Evolutionary conservation across 768 basidiomycete genomes (phyloP).

Genomic region (Candolleomyces eurysporus): DNA sequence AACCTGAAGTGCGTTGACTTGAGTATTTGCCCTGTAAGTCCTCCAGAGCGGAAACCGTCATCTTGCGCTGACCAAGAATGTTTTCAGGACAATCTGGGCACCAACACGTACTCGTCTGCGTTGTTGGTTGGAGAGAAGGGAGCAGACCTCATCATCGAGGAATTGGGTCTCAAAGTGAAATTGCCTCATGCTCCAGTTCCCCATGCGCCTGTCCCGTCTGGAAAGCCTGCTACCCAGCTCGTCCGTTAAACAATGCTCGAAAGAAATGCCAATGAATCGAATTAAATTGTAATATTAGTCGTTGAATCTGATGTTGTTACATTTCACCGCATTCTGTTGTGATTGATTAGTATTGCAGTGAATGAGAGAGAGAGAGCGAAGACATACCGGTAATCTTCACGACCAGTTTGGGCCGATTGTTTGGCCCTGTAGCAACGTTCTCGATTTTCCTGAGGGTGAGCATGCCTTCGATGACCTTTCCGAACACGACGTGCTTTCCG

Average conservation of each 20-base stretch:
- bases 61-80: slow-evolving; percentile 1
- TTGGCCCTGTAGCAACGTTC: slow-evolving; percentile 88
- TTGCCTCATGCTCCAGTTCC: slow-evolving; percentile 67
- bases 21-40: slow-evolving; percentile 66
- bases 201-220: slow-evolving; percentile 59
- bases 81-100: slow-evolving; percentile 64
- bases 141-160: slow-evolving; percentile 57
- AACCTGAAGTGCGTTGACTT: slow-evolving; percentile 69
- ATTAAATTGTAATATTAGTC: background rate
- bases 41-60: background rate
- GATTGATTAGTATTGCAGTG: background rate
- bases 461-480: slow-evolving; percentile 89
- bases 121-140: slow-evolving; percentile 71
- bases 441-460: slow-evolving; percentile 95
- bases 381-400: slow-evolving; percentile 83
- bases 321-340: slow-evolving; percentile 57
- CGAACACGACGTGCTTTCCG: slow-evolving; percentile 92
- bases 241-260: slow-evolving; percentile 30
- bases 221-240: slow-evolving; percentile 48
- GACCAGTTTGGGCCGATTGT: slow-evolving; percentile 84
- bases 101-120: slow-evolving; percentile 72
- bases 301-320: slow-evolving; percentile 26
- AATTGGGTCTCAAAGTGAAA: slow-evolving; percentile 63
- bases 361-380: background rate
- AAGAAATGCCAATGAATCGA: background rate